phyloP scores from a whole-genome alignment of 2,329 filamentous ascomycete genomes.

The Penicillium sp. region DNA sequence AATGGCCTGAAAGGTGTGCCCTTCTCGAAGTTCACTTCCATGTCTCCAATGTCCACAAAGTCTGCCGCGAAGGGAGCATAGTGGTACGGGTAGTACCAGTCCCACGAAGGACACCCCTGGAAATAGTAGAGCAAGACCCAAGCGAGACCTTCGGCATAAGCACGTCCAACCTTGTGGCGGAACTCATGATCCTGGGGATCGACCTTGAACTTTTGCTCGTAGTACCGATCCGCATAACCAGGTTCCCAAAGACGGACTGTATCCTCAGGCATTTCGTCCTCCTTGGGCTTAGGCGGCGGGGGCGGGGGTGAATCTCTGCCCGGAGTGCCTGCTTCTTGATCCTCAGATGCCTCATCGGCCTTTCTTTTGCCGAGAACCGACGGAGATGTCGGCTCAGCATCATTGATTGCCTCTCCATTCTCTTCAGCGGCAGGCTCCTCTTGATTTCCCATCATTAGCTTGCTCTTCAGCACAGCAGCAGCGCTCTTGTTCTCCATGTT shows the following conservation, averaged over 20 bases:
- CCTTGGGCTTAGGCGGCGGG: slow-evolving; percentile 51
- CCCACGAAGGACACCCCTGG: slow-evolving; percentile 97
- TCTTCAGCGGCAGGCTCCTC: slow-evolving; percentile 18
- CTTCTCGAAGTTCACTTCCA: slow-evolving; percentile 78
- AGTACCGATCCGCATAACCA: slow-evolving; percentile 92
- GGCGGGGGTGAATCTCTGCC: slow-evolving; percentile 57
- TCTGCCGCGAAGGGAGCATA: slow-evolving; percentile 97
- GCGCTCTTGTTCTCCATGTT: slow-evolving; percentile 91
- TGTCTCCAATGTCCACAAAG: slow-evolving; percentile 77
- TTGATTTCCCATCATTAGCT: slow-evolving; percentile 57
- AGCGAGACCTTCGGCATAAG: slow-evolving; percentile 91
- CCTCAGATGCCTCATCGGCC: slow-evolving; percentile 59
- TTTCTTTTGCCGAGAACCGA: slow-evolving; percentile 58
- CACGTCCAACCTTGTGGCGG: slow-evolving; percentile 78
- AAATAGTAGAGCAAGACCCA: slow-evolving; percentile 98
- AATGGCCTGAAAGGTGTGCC: slow-evolving; percentile 86
- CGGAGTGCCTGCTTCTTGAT: slow-evolving; percentile 54
- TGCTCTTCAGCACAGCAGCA: slow-evolving; percentile 80
- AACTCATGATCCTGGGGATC: slow-evolving; percentile 79
- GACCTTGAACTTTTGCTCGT: slow-evolving; percentile 92
- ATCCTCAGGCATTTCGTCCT: slow-evolving; percentile 68
- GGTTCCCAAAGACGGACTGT: slow-evolving; percentile 91
- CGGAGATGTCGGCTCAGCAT: slow-evolving; percentile 29
- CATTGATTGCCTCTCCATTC: slow-evolving; percentile 26
- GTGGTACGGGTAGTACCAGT: slow-evolving; percentile 98